Evolutionary conservation across 139 green algal genomes (phyloP), one percentile per base, ranked within the genome.

Genomic region (Mesotaenium endlicherianum): DNA sequence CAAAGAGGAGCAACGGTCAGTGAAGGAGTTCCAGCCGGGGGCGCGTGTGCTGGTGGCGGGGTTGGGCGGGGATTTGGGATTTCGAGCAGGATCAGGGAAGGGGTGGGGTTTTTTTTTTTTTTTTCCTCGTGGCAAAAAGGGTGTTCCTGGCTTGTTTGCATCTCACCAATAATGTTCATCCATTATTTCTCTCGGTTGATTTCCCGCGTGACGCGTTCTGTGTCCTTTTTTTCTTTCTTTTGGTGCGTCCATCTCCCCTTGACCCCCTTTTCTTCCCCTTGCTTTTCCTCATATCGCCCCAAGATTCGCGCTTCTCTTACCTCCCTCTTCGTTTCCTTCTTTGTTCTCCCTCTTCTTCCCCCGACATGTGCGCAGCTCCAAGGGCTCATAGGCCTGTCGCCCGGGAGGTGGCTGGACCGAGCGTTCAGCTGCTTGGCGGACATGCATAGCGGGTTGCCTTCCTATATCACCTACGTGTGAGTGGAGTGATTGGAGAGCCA

Each of bases 401-500:
- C 39, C 6, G 40, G 57, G 26, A 36, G 40, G 3, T 26, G 39
- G 2, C 39, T 77, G 26, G 40, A 77, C 3, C 70, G 70, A n/a
- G 40, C 43, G 3, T 50, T 77, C 11, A 57, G 30, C 70, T 77
- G 70, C 42, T 40, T 77, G 42, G 70, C 70, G 3, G 30, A 77
- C 30, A 77, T 77, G 70, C 70, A 40, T 11, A 77, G 57, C n/a
- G 70, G 30, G 0, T 40, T 77, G 26, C 70, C 70, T n/a, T 77
- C 70, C 4, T 77, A 58, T 57, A 40, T 77, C 11, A 77, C 36
- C 20, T 77, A 57, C 70, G 20, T 77, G 20, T 77, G 39, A 77
- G 11, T 68, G 57, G n/a, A n/a, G n/a, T n/a, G n/a, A n/a, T n/a
- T n/a, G n/a, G n/a, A n/a, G n/a, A n/a, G n/a, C n/a, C n/a, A n/a